A percentile compares a stretch with the other conserved stretches of the same genome.
Evolutionary conservation across 139 green algal genomes (phyloP).

Genomic region (Asterochloris sp.): DNA sequence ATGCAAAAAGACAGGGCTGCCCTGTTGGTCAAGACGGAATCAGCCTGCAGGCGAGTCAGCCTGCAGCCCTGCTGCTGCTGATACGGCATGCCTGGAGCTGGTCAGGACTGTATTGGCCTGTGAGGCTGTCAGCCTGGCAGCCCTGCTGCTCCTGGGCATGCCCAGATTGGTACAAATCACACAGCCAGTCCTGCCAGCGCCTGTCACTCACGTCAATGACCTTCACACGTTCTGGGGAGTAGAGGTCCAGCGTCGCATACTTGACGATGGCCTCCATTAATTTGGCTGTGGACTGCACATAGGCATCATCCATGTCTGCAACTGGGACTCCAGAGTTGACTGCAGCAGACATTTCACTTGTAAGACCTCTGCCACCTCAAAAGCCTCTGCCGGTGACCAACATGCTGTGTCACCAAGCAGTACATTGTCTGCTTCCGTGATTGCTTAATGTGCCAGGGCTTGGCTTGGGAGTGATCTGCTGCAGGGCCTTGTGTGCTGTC

Average conservation of each 20-base stretch:
- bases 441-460: not conserved
- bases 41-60: too few relatives aligned
- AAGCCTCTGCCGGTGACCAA: too few relatives aligned
- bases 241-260: slow-evolving; percentile 22
- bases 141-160: too few relatives aligned
- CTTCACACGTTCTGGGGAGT: slow-evolving; percentile 17
- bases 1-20: not conserved
- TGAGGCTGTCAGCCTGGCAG: too few relatives aligned
- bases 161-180: not conserved
- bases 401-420: not conserved
- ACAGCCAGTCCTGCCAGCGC: not conserved
- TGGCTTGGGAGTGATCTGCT: not conserved
- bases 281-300: slow-evolving; percentile 8
- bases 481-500: not conserved
- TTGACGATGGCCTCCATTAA: slow-evolving; percentile 11
- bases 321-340: slow-evolving; percentile 16
- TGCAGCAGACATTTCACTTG: slow-evolving; percentile 1
- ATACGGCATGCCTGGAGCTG: not conserved
- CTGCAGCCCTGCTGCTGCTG: too few relatives aligned
- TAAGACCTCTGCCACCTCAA: not conserved
- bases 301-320: slow-evolving; percentile 27
- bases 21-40: not conserved
- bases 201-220: slow-evolving; percentile 11
- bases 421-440: not conserved
- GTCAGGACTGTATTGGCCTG: not conserved